Percentiles rank a stretch among this genome's conserved stretches.
Conservation (phyloP, 192 early-diverging fungal species). For the Umbelopsis isabellina region DNA sequence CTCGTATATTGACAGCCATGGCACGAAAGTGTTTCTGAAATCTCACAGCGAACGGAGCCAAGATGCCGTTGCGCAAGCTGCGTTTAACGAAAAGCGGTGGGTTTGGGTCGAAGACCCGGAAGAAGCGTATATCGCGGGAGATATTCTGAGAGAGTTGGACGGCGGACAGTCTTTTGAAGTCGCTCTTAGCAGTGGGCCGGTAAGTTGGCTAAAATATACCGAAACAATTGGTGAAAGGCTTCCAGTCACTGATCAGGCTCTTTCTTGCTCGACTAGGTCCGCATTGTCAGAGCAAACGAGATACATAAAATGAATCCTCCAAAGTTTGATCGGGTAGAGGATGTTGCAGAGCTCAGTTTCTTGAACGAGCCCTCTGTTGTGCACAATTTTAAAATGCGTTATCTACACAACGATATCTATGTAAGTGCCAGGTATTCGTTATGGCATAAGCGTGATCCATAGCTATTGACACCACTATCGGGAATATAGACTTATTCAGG, state of each 20-base stretch:
- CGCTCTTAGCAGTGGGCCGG: conserved; percentile 76
- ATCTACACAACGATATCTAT: conserved; percentile 91
- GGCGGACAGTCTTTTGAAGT: conserved; percentile 71
- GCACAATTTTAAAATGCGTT: conserved; percentile 94
- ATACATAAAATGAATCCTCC: conserved; percentile 98
- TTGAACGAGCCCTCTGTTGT: conserved; percentile 98
- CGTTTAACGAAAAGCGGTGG: conserved; percentile 96
- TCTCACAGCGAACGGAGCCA: conserved; percentile 40
- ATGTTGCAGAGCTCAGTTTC: conserved; percentile 97
- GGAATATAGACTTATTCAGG: conserved; percentile 91
- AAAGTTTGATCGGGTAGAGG: conserved; percentile 98
- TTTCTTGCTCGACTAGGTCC: conserved; percentile 49
- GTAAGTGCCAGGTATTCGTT: conserved; percentile 50
- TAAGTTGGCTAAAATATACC: conserved; percentile 39
- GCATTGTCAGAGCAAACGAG: conserved; percentile 74
- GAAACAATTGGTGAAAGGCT: not conserved
- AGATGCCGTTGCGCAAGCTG: conserved; percentile 72
- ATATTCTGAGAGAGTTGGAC: conserved; percentile 69
- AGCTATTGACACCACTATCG: not conserved
- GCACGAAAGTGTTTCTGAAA: conserved; percentile 34
- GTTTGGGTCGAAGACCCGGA: conserved; percentile 95
- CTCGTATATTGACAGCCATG: conserved; percentile 41
- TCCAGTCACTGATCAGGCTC: not conserved
- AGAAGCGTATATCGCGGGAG: conserved; percentile 87
- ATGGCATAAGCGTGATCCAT: not conserved